Evolutionary conservation across 257 asterid genomes (phyloP), one percentile per base, ranked within the genome.

Genomic region (Solanum habrochaites): DNA sequence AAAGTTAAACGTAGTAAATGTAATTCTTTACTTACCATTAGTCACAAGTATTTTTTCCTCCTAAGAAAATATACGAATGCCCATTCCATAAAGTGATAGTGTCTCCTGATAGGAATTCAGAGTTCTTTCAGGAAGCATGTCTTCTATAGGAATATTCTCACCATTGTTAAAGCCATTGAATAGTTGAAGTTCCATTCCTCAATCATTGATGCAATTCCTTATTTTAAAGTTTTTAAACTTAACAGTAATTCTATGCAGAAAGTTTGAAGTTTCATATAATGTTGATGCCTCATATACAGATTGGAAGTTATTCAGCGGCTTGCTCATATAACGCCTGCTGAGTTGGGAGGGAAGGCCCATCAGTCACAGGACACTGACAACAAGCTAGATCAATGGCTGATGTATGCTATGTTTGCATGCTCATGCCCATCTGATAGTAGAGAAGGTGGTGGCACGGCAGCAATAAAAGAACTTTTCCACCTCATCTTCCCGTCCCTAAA

Each of bases 341-440:
- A 97, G 90, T 91, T 97, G 95, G 99, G 99, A 85, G 99, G 99
- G 75, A 97, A 95, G 93, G 98, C 98, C 82, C 93, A 97, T 89
- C 98, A 94, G 90, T 94, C 98, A 2, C 99, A 96, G 91, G 99
- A 97, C 86, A 89, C 98, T 80, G 99, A 97, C 90, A 96, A 90
- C 92, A 97, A 96, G 93, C 94, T 97, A 87, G 99, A 97, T 86
- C 99, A 97, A 78, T 97, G 99, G 99, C 93, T 97, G 85, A 96
- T 96, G 97, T 97, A 97, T 93, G 95, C 99, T 85, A 96, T 97
- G 98, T 96, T 96, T 86, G 98, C 98, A 20, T 95, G 99, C 87
- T 97, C 99, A 9, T 95, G 99, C 81, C 99, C 98, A 47, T 94
- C 93, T 74, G 96, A 93, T 89, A 89, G 93, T 85, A 94, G 96